These are phyloP conservation scores for Diaporthe australafricana DNA, from an alignment of 2,329 filamentous ascomycete species.

Conservation along the genomic window DNA sequence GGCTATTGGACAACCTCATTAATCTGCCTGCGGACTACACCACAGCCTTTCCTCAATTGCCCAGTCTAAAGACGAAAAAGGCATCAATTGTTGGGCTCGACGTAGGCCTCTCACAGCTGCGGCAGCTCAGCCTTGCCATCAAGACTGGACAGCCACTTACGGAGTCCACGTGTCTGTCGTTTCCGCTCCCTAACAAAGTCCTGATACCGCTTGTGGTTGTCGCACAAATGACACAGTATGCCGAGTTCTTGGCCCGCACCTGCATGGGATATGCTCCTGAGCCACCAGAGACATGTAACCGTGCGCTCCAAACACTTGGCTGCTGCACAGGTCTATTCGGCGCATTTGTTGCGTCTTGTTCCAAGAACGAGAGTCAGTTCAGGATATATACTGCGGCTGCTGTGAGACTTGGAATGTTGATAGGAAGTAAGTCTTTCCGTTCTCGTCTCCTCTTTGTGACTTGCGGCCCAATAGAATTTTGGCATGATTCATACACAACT, in stretches of 20 bases:
- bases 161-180: neutral
- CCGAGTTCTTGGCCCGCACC: neutral
- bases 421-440: conserved; percentile 41
- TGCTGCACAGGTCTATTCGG: conserved; percentile 55
- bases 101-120: neutral
- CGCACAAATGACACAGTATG: neutral
- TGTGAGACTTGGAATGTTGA: conserved; percentile 51
- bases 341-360: conserved; percentile 50
- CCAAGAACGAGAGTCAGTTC: conserved; percentile 44
- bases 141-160: neutral
- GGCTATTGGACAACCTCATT: neutral
- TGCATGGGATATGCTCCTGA: neutral
- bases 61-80: neutral
- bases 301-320: conserved; percentile 40
- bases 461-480: too few species aligned
- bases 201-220: conserved; percentile 11
- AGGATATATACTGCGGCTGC: conserved; percentile 50
- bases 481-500: too few species aligned
- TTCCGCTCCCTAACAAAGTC: neutral
- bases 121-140: neutral
- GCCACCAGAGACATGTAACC: neutral
- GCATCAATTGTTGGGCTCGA: neutral
- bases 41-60: neutral
- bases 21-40: neutral
- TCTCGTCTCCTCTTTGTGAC: too few species aligned